phyloP scores from a whole-genome alignment of 1,284 basidiomycete species.

The Leccinum ambiguum region DNA sequence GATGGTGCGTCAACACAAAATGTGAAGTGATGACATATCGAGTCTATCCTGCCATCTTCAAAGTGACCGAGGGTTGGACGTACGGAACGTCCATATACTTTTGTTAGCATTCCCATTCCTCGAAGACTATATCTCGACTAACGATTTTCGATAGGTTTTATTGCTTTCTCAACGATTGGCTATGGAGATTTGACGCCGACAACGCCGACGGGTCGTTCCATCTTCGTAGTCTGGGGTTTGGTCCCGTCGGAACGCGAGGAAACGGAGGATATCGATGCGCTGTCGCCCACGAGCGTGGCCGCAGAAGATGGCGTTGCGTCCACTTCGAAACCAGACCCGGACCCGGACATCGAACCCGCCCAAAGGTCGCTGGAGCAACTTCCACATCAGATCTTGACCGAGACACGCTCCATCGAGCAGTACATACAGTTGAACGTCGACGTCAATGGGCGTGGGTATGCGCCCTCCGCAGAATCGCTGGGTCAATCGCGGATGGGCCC shows the following conservation, averaged over 20 bases:
- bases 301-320: neutral
- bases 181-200: slow-evolving; percentile 67
- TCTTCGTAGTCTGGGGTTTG: slow-evolving; percentile 83
- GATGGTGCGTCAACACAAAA: slow-evolving; percentile 39
- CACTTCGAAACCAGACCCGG: slow-evolving; percentile 6
- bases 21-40: neutral
- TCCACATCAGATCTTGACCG: slow-evolving; percentile 47
- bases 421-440: slow-evolving; percentile 57
- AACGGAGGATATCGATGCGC: neutral
- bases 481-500: slow-evolving; percentile 56
- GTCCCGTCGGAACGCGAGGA: slow-evolving; percentile 29
- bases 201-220: slow-evolving; percentile 67
- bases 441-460: slow-evolving; percentile 64
- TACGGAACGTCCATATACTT: slow-evolving; percentile 66
- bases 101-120: slow-evolving; percentile 44
- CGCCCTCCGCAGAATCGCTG: slow-evolving; percentile 72
- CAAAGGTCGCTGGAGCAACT: slow-evolving; percentile 45
- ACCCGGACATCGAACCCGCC: slow-evolving; percentile 15
- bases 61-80: slow-evolving; percentile 49
- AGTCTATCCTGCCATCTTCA: slow-evolving; percentile 46
- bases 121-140: slow-evolving; percentile 10
- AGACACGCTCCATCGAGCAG: slow-evolving; percentile 46
- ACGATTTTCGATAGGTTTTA: slow-evolving; percentile 41
- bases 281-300: neutral
- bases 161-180: slow-evolving; percentile 67